These are phyloP conservation scores for Podila minutissima DNA, from an alignment of 192 early-diverging fungal species.

Conservation along the genomic window DNA sequence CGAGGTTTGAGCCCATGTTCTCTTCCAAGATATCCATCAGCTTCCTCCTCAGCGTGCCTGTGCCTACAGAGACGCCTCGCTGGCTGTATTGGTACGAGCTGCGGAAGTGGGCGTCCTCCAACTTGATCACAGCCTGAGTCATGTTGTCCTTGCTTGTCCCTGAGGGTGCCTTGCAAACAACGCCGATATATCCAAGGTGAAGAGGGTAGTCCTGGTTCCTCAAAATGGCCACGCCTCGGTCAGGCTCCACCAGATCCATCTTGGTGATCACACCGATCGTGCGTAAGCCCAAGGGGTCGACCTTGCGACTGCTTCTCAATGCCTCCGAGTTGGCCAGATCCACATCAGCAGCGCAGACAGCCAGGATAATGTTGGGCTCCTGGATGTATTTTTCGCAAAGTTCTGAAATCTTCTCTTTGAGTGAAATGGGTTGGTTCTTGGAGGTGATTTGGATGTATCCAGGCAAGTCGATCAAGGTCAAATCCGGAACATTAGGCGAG, in stretches of 20 bases:
- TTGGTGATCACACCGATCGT: constrained; percentile 91
- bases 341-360: constrained; percentile 86
- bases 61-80: constrained; percentile 83
- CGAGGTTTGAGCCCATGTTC: constrained; percentile 87
- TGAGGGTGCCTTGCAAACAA: constrained; percentile 82
- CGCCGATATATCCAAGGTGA: constrained; percentile 95
- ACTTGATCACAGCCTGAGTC: constrained; percentile 61
- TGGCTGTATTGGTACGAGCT: constrained; percentile 65
- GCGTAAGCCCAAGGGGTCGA: constrained; percentile 80
- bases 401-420: constrained; percentile 83
- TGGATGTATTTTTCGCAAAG: constrained; percentile 86
- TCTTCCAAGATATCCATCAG: constrained; percentile 92
- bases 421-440: constrained; percentile 79
- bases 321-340: constrained; percentile 90
- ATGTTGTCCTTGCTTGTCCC: constrained; percentile 54
- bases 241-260: constrained; percentile 88
- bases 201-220: constrained; percentile 94
- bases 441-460: constrained; percentile 90
- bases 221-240: constrained; percentile 80
- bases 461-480: constrained; percentile 86
- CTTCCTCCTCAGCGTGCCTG: constrained; percentile 84
- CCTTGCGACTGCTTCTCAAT: constrained; percentile 78
- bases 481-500: constrained; percentile 85
- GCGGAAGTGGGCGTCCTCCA: constrained; percentile 67
- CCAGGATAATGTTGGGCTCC: constrained; percentile 86